Conservation (phyloP, 805 yeast genomes). For the Debaryomyces maramus region DNA sequence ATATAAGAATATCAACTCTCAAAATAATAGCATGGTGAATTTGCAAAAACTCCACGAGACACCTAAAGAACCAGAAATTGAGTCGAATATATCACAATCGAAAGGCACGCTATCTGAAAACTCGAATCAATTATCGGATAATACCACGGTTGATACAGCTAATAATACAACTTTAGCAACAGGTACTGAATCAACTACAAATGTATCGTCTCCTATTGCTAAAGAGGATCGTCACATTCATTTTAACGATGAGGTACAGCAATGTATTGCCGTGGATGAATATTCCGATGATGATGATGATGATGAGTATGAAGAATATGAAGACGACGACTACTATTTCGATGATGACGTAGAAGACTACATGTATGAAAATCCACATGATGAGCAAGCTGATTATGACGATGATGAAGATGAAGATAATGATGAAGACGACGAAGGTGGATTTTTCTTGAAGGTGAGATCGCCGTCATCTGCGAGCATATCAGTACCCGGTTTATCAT, state of each 20-base stretch:
- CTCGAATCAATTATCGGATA: not conserved
- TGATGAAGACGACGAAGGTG: conserved; percentile 60
- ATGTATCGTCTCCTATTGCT: conserved; percentile 1
- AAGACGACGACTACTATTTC: conserved; percentile 20
- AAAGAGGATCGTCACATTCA: conserved; percentile 72
- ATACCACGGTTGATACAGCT: not conserved
- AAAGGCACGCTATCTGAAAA: too few relatives aligned
- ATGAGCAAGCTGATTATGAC: conserved; percentile 25
- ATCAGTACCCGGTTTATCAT: conserved; percentile 25
- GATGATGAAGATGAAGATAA: conserved; percentile 30
- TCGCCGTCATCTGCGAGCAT: conserved; percentile 37
- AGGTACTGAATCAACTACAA: not conserved
- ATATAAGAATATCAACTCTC: conserved; percentile 20
- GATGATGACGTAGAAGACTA: conserved; percentile 30
- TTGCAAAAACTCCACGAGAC: not conserved
- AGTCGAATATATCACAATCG: too few relatives aligned
- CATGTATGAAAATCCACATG: conserved; percentile 10
- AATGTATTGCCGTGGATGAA: conserved; percentile 74
- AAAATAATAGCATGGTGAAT: conserved; percentile 1
- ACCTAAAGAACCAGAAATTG: too few relatives aligned
- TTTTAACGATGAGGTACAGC: conserved; percentile 92
- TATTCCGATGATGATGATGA: conserved; percentile 25
- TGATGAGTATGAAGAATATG: conserved; percentile 39
- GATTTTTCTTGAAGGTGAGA: conserved; percentile 60
- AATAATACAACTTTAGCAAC: not conserved